These are phyloP conservation scores for Caryocar brasiliense DNA, from an alignment of 441 rosid species.

Conservation along the genomic window DNA sequence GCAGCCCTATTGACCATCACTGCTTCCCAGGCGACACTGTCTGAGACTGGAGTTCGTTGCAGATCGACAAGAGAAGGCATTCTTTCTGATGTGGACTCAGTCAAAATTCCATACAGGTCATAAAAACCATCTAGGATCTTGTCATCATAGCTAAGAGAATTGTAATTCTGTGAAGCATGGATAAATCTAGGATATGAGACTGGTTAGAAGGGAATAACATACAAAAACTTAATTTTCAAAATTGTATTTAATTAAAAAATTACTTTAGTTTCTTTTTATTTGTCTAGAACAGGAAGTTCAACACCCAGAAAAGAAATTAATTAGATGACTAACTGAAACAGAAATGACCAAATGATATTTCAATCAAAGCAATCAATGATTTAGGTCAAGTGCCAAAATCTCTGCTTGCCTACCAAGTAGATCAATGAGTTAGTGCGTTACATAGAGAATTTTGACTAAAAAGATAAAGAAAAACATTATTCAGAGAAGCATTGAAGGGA, in stretches of 20 bases:
- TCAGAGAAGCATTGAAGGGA: conserved; percentile 5
- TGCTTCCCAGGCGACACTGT: conserved; percentile 65
- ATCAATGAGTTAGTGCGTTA: too few relatives aligned
- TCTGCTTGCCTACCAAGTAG: too few relatives aligned
- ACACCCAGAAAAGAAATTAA: too few relatives aligned
- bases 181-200: conserved; percentile 56
- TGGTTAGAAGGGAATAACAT: conserved; percentile 37
- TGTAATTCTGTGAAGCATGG: conserved; percentile 80
- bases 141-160: conserved; percentile 88
- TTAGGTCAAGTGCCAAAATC: too few relatives aligned
- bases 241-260: background rate
- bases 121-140: conserved; percentile 94
- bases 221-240: conserved; percentile 16
- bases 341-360: too few relatives aligned
- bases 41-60: conserved; percentile 68
- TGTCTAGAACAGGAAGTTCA: too few relatives aligned
- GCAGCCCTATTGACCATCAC: conserved; percentile 82
- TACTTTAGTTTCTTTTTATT: too few relatives aligned
- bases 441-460: too few relatives aligned
- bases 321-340: too few relatives aligned
- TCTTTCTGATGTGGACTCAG: conserved; percentile 46
- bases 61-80: conserved; percentile 89
- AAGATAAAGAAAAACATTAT: background rate
- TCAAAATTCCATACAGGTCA: conserved; percentile 68
- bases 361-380: too few relatives aligned